These are phyloP conservation scores for Paramyrothecium roridum DNA, from an alignment of 2,329 filamentous ascomycete genomes.

Conservation along the genomic window DNA sequence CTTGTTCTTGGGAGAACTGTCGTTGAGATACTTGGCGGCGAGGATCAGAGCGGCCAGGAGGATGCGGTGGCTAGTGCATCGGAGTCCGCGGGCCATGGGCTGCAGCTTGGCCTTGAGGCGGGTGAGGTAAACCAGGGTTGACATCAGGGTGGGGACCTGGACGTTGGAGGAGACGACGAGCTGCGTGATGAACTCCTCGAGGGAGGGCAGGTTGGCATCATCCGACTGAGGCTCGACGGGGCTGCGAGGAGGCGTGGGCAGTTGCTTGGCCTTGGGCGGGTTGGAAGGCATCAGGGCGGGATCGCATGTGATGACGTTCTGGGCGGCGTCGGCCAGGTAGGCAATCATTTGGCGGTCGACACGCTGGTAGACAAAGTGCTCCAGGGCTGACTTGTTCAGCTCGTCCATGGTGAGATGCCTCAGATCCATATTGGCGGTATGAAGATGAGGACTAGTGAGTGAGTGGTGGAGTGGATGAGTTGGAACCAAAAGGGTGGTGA, in stretches of 20 bases:
- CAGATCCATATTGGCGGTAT: slow-evolving; percentile 39
- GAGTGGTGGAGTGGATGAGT: slow-evolving; percentile 11
- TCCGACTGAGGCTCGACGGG: slow-evolving; percentile 43
- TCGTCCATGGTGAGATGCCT: slow-evolving; percentile 46
- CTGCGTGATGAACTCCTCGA: slow-evolving; percentile 89
- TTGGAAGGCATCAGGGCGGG: slow-evolving; percentile 48
- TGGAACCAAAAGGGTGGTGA: slow-evolving; percentile 4
- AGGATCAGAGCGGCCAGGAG: slow-evolving; percentile 85
- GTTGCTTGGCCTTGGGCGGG: slow-evolving; percentile 26
- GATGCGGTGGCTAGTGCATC: slow-evolving; percentile 95
- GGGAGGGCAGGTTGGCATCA: slow-evolving; percentile 64
- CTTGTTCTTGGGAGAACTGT: slow-evolving; percentile 99
- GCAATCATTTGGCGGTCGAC: slow-evolving; percentile 74
- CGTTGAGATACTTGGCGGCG: slow-evolving; percentile 96
- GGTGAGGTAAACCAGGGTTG: slow-evolving; percentile 87
- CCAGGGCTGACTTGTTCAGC: slow-evolving; percentile 71
- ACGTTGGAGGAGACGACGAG: slow-evolving; percentile 92
- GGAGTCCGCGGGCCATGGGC: slow-evolving; percentile 91
- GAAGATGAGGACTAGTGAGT: slow-evolving; percentile 16
- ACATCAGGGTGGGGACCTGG: slow-evolving; percentile 96
- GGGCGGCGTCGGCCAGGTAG: slow-evolving; percentile 71
- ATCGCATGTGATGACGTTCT: slow-evolving; percentile 79
- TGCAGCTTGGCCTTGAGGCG: slow-evolving; percentile 82
- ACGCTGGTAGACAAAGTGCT: slow-evolving; percentile 75
- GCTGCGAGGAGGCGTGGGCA: slow-evolving; percentile 49